Base-by-base conservation (phyloP, 192 early-diverging fungal species). In the Gaertneriomyces semiglobifer region DNA sequence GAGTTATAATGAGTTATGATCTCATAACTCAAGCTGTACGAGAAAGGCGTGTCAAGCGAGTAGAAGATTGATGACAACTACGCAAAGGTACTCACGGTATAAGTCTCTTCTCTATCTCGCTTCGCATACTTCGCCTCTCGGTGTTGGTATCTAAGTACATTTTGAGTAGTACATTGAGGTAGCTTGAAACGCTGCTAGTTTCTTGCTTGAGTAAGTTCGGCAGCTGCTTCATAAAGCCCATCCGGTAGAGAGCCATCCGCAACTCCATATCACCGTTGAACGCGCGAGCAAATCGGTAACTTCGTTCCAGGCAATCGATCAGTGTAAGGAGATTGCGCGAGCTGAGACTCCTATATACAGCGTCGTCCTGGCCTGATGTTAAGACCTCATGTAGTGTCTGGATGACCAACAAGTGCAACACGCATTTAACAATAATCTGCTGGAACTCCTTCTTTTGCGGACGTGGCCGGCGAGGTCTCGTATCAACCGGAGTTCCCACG, bases 161-260 rank as follows among this genome's bases (percentile, higher is more conserved):
- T 62, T 89, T 89, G 69, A 89, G 85, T 62, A 96, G 77, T 38
- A 93, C 69, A 10, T 44, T 47, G 51, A 83, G 56, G 62, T 90
- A 61, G 73, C 82, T 45, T 81, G 78, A 85, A 74, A 63, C 89
- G 79, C 67, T 86, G 77, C 52, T 75, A 2, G 93, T 93, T 76
- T 98, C 95, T 72, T 94, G 92, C 65, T 93, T 93, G 38, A 98
- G 78, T 54, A 98, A 63, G 58, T 94, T 95, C 41, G 95, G 95
- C 60, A 95, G 76, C 42, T 92, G 91, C 41, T 92, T 91, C 92
- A 95, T 95, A 58, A 92, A 93, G 11, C 93, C 93, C 74, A 86
- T 88, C 69, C 78, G 86, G 81, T 76, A 91, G 61, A 98, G 73
- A 4, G 90, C 88, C 71, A 89, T 85, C 7, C 95, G 83, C 44